phyloP scores from a whole-genome alignment of 306 rosid species.

The Elaeagnus macrophylla region DNA sequence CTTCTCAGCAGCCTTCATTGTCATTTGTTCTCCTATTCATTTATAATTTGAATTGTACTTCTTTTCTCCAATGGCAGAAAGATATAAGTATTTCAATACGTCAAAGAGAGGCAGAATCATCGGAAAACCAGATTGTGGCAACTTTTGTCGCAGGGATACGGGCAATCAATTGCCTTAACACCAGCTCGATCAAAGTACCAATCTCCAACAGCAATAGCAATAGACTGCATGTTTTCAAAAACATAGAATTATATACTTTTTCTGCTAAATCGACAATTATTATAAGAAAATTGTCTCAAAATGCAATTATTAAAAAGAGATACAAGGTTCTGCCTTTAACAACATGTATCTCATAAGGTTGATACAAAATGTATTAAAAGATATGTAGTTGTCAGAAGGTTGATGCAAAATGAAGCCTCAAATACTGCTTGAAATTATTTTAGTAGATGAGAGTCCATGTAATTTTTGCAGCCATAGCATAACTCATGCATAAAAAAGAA shows the following conservation, averaged over 20 bases:
- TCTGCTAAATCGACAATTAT: too few relatives aligned
- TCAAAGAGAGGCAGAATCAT: slow-evolving; percentile 18
- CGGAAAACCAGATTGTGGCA: slow-evolving; percentile 79
- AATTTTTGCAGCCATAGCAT: not conserved
- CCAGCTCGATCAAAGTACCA: slow-evolving; percentile 79
- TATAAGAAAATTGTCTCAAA: too few relatives aligned
- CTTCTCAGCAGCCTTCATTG: slow-evolving; percentile 25
- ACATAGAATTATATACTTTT: slow-evolving; percentile 10
- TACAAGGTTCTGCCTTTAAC: too few relatives aligned
- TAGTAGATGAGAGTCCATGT: not conserved
- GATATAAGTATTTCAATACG: slow-evolving; percentile 3
- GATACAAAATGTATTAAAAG: too few relatives aligned
- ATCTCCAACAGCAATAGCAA: slow-evolving; percentile 83
- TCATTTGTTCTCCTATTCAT: slow-evolving; percentile 20
- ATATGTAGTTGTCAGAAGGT: too few relatives aligned
- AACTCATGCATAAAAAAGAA: too few relatives aligned
- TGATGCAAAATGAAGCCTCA: not conserved
- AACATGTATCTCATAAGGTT: too few relatives aligned
- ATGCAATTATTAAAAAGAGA: too few relatives aligned
- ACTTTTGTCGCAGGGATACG: slow-evolving; percentile 76
- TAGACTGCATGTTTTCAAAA: slow-evolving; percentile 40
- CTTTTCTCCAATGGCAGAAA: slow-evolving; percentile 1
- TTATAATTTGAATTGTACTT: slow-evolving; percentile 26
- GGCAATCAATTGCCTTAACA: slow-evolving; percentile 69
- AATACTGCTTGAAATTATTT: not conserved